Base-by-base conservation (phyloP, 2,329 filamentous ascomycete species). In the Graphium sp. region DNA sequence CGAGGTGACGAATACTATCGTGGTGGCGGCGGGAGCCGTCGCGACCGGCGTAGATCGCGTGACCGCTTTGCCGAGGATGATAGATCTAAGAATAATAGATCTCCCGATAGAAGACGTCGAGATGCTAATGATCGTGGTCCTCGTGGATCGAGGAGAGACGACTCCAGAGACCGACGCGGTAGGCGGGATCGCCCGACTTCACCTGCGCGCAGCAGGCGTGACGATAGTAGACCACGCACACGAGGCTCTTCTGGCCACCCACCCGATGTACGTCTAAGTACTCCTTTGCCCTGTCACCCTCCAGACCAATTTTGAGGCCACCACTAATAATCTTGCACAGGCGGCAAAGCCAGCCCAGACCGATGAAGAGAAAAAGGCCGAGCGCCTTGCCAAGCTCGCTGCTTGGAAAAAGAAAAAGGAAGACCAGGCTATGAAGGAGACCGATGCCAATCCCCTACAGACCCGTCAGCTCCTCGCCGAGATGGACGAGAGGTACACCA, bases 371-470 rank as follows among this genome's bases (percentile, higher is more conserved):
- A 83, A 79, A 45, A 82, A 85, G 48, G 78, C 76, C 28, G 80
- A 87, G 49, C 64, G 80, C 36, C 61, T 84, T 24, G 81, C 81
- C 17, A 85, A 82, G 46, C 55, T 92, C 17, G 81, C 87, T 48
- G 80, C 81, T 32, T 93, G 84, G 85, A 93, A 93, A 55, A 79
- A 83, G 52, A 87, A 85, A 53, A 76, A 83, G 46, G 79, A 82
- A 37, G 72, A 74, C 45, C 75, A 76, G 40, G 75, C 76, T 41
- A 67, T 66, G 36, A 81, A 81, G 46, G 70, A 79, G 45, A 74
- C 71, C 42, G 69, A 78, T 41, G 63, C 74, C 24, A 71, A 70
- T 30, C 60, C 68, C 22, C 69, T 67, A 33, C 73, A 71, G 37
- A 66, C 74, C 22, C 62, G 70, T 39, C 78, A 66, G 41, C 66